Percentiles rank a stretch among this genome's conserved stretches.
phyloP scores from a whole-genome alignment of 352 stramenopile genomes.

The Peronospora destructor region DNA sequence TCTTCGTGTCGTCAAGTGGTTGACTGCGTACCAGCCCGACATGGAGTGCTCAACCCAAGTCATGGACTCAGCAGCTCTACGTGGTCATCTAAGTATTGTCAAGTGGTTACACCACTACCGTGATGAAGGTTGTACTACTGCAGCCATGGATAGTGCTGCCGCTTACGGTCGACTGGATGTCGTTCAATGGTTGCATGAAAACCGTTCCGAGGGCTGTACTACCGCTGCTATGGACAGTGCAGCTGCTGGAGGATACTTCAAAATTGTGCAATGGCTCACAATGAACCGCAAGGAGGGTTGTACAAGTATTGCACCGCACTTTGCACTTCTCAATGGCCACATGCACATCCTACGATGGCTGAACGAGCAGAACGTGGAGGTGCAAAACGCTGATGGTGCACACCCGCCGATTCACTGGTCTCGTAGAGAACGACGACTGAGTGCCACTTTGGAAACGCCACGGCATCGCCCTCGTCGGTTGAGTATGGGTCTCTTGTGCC shows the following conservation, averaged over 20 bases:
- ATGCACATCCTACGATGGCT: constrained; percentile 58
- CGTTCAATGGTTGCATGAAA: constrained; percentile 62
- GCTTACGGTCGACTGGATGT: constrained; percentile 61
- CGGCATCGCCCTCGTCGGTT: constrained; percentile 24
- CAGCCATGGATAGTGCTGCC: constrained; percentile 74
- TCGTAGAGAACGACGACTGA: constrained; percentile 28
- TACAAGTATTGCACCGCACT: constrained; percentile 61
- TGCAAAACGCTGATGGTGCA: constrained; percentile 7
- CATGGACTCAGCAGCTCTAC: constrained; percentile 76
- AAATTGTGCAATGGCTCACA: constrained; percentile 61
- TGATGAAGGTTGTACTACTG: constrained; percentile 58
- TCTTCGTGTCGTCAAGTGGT: constrained; percentile 53
- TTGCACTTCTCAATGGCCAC: constrained; percentile 63
- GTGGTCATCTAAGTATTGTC: constrained; percentile 59
- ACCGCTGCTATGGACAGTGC: constrained; percentile 68
- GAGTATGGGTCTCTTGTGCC: constrained; percentile 23
- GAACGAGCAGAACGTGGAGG: constrained; percentile 36
- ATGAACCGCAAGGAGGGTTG: constrained; percentile 55
- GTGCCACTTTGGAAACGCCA: constrained; percentile 26
- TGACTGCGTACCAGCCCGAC: constrained; percentile 46
- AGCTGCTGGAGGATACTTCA: constrained; percentile 54
- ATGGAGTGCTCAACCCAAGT: constrained; percentile 51
- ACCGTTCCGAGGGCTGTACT: constrained; percentile 62
- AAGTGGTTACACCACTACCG: constrained; percentile 68
- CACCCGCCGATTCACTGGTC: constrained; percentile 13